Conservation (phyloP, 1,284 basidiomycete genomes). For the Phaffia rhodozyma region DNA sequence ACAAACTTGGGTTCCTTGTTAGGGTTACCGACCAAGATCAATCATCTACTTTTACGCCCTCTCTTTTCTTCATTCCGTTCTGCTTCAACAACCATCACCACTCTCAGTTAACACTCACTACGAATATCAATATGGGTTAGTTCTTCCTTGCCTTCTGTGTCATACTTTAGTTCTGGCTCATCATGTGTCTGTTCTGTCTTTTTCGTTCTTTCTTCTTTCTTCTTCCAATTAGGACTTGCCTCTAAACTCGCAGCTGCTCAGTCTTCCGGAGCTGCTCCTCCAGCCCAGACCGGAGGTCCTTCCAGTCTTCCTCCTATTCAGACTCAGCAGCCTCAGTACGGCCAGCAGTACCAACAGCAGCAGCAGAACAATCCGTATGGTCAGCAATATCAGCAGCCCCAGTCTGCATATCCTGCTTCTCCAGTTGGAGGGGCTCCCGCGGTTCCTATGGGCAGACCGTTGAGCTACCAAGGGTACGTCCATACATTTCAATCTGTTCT, state of each 20-base stretch:
- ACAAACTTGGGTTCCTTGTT: no score
- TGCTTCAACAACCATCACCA: no score
- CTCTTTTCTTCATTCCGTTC: no score
- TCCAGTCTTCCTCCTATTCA: conserved; percentile 18
- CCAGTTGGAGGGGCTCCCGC: conserved; percentile 3
- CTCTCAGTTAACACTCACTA: no score
- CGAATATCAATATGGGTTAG: no score
- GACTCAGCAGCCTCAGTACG: conserved; percentile 6
- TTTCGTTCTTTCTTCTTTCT: conserved; percentile 15
- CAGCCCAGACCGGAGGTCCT: conserved; percentile 20
- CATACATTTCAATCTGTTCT: background rate
- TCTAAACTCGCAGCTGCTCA: conserved; percentile 6
- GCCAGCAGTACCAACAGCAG: no score
- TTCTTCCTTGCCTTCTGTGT: background rate
- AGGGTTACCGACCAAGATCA: no score
- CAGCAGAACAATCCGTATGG: no score
- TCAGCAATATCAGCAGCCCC: conserved; percentile 7
- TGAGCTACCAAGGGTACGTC: background rate
- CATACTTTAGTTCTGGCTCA: conserved; percentile 3
- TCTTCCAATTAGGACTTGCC: background rate
- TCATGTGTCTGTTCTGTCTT: conserved; percentile 10
- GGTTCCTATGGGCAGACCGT: conserved; percentile 1
- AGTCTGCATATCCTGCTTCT: background rate
- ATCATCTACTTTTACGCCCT: no score
- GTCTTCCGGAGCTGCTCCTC: background rate